A percentile compares a stretch with the other conserved stretches of the same genome.
Conservation (phyloP, 805 yeast genomes). For the Schizosaccharomyces cryophilus region DNA sequence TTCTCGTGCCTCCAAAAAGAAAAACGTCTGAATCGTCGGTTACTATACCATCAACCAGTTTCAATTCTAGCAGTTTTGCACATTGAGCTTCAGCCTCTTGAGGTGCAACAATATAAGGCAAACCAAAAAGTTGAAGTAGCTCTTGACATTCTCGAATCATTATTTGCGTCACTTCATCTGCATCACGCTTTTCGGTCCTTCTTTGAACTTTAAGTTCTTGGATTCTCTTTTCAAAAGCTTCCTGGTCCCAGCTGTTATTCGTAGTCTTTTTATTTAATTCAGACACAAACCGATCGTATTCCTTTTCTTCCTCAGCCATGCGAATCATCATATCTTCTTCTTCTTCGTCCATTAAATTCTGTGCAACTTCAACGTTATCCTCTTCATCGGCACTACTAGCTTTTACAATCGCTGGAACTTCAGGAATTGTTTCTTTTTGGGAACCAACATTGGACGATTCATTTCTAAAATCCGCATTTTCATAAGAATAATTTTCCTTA, state of each 20-base stretch:
- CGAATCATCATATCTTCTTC: slow-evolving; percentile 42
- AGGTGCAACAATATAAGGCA: slow-evolving; percentile 87
- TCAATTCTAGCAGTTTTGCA: slow-evolving; percentile 44
- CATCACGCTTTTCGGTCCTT: slow-evolving; percentile 50
- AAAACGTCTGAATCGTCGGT: slow-evolving; percentile 97
- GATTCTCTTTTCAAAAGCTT: slow-evolving; percentile 12
- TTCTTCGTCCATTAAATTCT: slow-evolving; percentile 29
- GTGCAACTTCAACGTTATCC: neutral
- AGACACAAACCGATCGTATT: slow-evolving; percentile 38
- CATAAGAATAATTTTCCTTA: too few species aligned
- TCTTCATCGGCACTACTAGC: neutral
- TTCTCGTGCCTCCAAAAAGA: slow-evolving; percentile 58
- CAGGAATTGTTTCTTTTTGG: too few species aligned
- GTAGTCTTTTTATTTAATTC: slow-evolving; percentile 13
- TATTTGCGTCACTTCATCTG: slow-evolving; percentile 67
- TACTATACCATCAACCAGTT: slow-evolving; percentile 75
- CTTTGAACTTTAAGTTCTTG: slow-evolving; percentile 33
- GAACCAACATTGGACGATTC: too few species aligned
- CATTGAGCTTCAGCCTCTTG: slow-evolving; percentile 99
- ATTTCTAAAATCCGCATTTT: too few species aligned
- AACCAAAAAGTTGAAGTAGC: slow-evolving; percentile 62
- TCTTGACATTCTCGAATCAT: slow-evolving; percentile 88
- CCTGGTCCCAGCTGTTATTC: neutral
- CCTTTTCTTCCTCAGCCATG: slow-evolving; percentile 44
- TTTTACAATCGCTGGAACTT: too few species aligned